phyloP scores from a whole-genome alignment of 164 flowering plant species.

The Cinnamomum chago region DNA sequence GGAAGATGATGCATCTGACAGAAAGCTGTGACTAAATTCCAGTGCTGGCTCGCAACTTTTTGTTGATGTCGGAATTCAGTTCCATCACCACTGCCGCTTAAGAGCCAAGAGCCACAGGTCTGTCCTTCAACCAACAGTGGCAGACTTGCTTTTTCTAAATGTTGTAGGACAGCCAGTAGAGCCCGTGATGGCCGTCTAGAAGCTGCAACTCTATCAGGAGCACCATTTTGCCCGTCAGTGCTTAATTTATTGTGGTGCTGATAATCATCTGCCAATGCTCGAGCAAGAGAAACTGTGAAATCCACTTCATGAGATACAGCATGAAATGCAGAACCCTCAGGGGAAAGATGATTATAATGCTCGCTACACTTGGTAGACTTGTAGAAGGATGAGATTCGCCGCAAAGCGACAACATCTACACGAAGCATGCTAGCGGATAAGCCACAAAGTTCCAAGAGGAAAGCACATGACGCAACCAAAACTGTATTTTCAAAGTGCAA shows the following conservation, averaged over 20 bases:
- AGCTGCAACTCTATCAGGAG: conserved; percentile 9
- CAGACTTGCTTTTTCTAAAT: conserved; percentile 86
- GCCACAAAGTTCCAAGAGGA: conserved; percentile 94
- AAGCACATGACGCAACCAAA: conserved; percentile 85
- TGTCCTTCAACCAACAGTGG: conserved; percentile 48
- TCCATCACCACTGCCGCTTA: conserved; percentile 75
- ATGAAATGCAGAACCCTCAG: conserved; percentile 53
- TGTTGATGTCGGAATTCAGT: conserved; percentile 69
- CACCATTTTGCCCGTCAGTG: conserved; percentile 21
- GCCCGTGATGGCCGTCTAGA: conserved; percentile 40
- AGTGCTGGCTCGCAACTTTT: conserved; percentile 75
- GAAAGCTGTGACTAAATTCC: conserved; percentile 81
- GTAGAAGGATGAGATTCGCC: conserved; percentile 73
- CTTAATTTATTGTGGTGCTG: conserved; percentile 34
- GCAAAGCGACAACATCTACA: conserved; percentile 75
- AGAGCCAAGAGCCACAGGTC: conserved; percentile 89
- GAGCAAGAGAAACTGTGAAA: conserved; percentile 67
- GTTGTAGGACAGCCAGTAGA: conserved; percentile 69
- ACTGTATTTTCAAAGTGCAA: conserved; percentile 72
- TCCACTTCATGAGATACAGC: conserved; percentile 47
- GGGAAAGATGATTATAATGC: conserved; percentile 38
- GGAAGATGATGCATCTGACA: conserved; percentile 90
- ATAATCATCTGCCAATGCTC: conserved; percentile 86
- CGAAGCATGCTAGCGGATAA: conserved; percentile 74
- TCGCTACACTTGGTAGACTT: conserved; percentile 38